Percentiles rank a stretch among this genome's conserved stretches.
Evolutionary conservation across 169 alveolate species (phyloP).

Genomic region (Plasmodium cynomolgi): DNA sequence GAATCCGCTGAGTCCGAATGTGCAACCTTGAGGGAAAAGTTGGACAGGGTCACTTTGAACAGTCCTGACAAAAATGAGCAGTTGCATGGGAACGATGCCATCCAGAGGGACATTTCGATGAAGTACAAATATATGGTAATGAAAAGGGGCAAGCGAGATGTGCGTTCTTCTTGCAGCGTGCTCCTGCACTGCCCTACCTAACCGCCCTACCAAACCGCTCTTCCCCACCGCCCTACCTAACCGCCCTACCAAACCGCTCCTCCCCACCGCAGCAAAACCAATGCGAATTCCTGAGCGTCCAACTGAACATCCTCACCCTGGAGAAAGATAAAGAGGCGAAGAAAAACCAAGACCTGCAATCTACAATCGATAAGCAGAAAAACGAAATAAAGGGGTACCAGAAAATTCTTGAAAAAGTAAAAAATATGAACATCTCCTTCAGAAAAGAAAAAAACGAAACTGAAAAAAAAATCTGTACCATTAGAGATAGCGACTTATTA

Average conservation of each 20-base stretch:
- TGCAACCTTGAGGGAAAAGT: slow-evolving; percentile 1
- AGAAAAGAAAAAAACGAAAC: slow-evolving; percentile 50
- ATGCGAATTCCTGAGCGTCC: slow-evolving; percentile 9
- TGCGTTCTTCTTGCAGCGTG: not conserved
- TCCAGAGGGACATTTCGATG: slow-evolving; percentile 28
- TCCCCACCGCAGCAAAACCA: slow-evolving; percentile 12
- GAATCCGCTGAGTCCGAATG: slow-evolving; percentile 24
- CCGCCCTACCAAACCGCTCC: not conserved
- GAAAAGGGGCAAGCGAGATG: not conserved
- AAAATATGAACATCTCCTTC: slow-evolving; percentile 23
- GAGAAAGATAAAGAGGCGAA: slow-evolving; percentile 37
- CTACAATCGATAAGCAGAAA: slow-evolving; percentile 32
- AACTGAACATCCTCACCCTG: slow-evolving; percentile 15
- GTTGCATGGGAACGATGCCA: not conserved
- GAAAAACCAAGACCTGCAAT: slow-evolving; percentile 26
- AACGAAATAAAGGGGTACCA: slow-evolving; percentile 59
- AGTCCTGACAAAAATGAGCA: not conserved
- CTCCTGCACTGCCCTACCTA: not conserved
- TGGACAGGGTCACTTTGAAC: slow-evolving; percentile 1
- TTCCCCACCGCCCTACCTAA: not conserved
- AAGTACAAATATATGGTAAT: slow-evolving; percentile 47
- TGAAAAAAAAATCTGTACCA: slow-evolving; percentile 17
- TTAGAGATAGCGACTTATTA: slow-evolving; percentile 21
- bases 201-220: too few species aligned
- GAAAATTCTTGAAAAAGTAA: slow-evolving; percentile 49